Evolutionary conservation across 106 monocot species (phyloP).

Genomic region (Dactylorhiza incarnata): DNA sequence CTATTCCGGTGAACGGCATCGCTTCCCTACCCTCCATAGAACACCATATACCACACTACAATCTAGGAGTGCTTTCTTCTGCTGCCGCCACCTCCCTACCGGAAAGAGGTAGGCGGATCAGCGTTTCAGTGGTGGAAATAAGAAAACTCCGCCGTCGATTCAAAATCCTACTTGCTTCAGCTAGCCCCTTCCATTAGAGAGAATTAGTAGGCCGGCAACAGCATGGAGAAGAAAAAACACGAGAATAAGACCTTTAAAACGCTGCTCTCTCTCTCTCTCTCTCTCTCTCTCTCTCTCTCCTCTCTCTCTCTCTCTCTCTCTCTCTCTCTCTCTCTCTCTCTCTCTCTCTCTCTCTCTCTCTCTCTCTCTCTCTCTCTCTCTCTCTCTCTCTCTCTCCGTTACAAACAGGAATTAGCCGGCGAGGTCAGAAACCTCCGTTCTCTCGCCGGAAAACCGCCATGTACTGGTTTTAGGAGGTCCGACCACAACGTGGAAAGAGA

Average conservation of each 20-base stretch:
- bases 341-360: too few relatives aligned
- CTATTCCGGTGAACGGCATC: constrained; percentile 7
- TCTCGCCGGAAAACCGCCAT: constrained; percentile 15
- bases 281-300: too few relatives aligned
- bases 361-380: neutral
- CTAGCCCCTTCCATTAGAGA: constrained; percentile 9
- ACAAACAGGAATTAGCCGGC: neutral
- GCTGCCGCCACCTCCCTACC: neutral
- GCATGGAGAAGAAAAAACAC: neutral
- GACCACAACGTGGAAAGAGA: neutral
- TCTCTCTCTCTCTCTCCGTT: neutral
- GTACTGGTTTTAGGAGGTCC: neutral
- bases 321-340: too few relatives aligned
- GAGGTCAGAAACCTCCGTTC: neutral
- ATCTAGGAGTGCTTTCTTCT: neutral
- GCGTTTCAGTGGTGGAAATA: neutral
- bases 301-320: too few relatives aligned
- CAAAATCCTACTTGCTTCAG: neutral
- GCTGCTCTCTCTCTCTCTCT: too few relatives aligned
- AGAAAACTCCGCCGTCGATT: neutral
- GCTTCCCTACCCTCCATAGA: constrained; percentile 33
- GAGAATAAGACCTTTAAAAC: neutral
- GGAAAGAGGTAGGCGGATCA: neutral
- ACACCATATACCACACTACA: constrained; percentile 1
- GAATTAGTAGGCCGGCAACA: neutral